A percentile compares a stretch with the other conserved stretches of the same genome.
Evolutionary conservation across 2,329 filamentous ascomycete species (phyloP).

Genomic region (Colletotrichum sp.): DNA sequence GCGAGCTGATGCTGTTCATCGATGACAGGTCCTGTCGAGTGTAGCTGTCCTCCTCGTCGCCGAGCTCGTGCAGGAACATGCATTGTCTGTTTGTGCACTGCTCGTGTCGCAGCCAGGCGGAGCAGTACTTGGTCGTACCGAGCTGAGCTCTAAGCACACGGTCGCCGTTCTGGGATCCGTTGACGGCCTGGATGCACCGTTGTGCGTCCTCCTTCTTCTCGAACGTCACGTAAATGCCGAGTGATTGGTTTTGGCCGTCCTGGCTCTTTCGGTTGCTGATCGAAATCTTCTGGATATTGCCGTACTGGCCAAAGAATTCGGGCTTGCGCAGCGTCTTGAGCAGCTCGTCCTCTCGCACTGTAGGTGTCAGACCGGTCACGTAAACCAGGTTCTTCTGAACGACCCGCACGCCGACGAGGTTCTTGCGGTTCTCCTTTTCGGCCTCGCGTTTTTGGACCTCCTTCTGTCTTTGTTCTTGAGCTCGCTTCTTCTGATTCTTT

Average conservation of each 20-base stretch:
- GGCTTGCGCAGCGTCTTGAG: conserved; percentile 87
- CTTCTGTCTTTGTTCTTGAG: conserved; percentile 83
- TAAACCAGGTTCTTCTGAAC: conserved; percentile 99
- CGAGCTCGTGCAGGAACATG: conserved; percentile 97
- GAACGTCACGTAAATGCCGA: conserved; percentile 99
- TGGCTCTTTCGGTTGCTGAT: conserved; percentile 92
- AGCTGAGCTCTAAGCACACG: conserved; percentile 78
- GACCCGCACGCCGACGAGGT: conserved; percentile 91
- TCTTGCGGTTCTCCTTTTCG: conserved; percentile 94
- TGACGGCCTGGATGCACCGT: conserved; percentile 88
- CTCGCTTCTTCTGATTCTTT: conserved; percentile 93
- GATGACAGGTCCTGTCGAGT: conserved; percentile 93
- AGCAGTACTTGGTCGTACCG: conserved; percentile 98
- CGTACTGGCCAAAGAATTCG: conserved; percentile 98
- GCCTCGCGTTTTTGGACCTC: conserved; percentile 96
- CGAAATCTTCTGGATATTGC: conserved; percentile 97
- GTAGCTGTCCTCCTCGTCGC: conserved; percentile 98
- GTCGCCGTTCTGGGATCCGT: conserved; percentile 91
- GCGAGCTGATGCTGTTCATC: conserved; percentile 87
- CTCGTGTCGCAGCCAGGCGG: conserved; percentile 93
- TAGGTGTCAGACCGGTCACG: conserved; percentile 92
- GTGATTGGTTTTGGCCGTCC: conserved; percentile 79
- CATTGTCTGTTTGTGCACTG: conserved; percentile 94
- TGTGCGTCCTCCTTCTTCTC: conserved; percentile 89
- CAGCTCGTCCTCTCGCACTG: conserved; percentile 89